Conservation (phyloP, 163 green algal genomes). For the Volvox carteri region DNA sequence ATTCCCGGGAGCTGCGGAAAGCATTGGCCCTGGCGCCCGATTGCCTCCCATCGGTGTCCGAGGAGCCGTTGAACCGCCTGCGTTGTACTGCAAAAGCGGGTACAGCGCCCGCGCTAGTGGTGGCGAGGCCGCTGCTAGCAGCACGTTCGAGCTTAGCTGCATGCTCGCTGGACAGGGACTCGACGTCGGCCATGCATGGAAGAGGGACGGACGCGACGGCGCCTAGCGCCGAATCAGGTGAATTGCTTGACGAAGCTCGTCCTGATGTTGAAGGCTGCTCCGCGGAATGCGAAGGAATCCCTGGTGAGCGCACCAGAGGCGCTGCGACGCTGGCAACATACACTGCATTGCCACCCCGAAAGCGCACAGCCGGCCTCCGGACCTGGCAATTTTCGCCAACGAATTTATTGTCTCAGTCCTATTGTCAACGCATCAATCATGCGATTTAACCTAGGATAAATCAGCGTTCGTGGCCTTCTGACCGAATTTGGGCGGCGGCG, state of each 20-base stretch:
- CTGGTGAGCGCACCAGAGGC: not conserved
- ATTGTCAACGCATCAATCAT: not conserved
- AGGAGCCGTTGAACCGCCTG: not conserved
- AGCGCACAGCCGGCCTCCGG: not conserved
- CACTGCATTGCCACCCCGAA: not conserved
- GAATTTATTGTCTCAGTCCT: not conserved
- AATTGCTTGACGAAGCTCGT: not conserved
- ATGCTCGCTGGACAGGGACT: not conserved
- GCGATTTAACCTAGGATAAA: not conserved
- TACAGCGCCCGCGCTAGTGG: slow-evolving; percentile 17
- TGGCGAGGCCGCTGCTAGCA: slow-evolving; percentile 23
- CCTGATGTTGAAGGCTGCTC: not conserved
- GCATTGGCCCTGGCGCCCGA: not conserved
- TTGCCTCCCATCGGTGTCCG: not conserved
- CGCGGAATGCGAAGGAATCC: not conserved
- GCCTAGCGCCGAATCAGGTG: not conserved
- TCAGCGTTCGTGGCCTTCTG: not conserved
- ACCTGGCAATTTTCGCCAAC: not conserved
- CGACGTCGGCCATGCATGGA: not conserved
- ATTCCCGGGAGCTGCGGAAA: not conserved
- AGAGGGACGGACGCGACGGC: not conserved
- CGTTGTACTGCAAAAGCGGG: not conserved
- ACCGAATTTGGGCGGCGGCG: not conserved
- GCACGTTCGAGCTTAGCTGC: not conserved
- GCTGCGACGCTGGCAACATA: not conserved